Evolutionary conservation across 495 filamentous ascomycete genomes (phyloP), one percentile per base, ranked within the genome.

Genomic region (Aspergillus affinis): DNA sequence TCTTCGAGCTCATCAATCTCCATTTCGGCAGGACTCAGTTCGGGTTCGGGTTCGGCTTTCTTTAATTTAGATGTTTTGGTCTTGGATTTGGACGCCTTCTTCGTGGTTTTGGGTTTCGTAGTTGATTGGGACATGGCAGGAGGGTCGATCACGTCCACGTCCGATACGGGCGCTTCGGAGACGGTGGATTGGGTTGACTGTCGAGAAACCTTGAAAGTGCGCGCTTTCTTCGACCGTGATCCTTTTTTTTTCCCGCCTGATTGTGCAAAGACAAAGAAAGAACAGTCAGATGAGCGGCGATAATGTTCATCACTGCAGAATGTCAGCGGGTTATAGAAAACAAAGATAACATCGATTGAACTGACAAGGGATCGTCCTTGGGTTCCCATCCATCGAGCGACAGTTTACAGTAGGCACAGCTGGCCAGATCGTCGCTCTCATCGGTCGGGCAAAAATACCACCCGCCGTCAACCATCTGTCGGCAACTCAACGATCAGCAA

Each of bases 311-410:
- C 86, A 70, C 92, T 96, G 53, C 15, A 23, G 30, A 26, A 48
- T 23, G 50, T 71, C 64, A 70, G 75, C 75, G 61, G 49, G 71
- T 60, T 18, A 41, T 26, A 17, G 51, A 21, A n/a, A 50, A 13
- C 4, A 6, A 1, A 58, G 62, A 63, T 69, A 56, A 64, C 57
- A 56, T 60, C 53, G 60, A 51, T 3, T n/a, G 36, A 9, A 71
- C 89, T 77, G 73, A 93, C 88, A 83, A 82, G 65, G 93, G 93
- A 65, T 93, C 86, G 72, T 98, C 93, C 63, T 88, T 87, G 13
- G 90, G 87, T 67, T 96, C 93, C 93, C 93, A 98, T 2, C 90
- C 91, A 70, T 96, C 91, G 50, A 98, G 81, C 30, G 85, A 88
- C 29, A 97, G 72, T 41, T 84, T 82, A 72, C 94, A 98, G 71